Evolutionary conservation across 345 rosid genomes (phyloP), one percentile per base, ranked within the genome.

Genomic region (Reutealis trisperma): DNA sequence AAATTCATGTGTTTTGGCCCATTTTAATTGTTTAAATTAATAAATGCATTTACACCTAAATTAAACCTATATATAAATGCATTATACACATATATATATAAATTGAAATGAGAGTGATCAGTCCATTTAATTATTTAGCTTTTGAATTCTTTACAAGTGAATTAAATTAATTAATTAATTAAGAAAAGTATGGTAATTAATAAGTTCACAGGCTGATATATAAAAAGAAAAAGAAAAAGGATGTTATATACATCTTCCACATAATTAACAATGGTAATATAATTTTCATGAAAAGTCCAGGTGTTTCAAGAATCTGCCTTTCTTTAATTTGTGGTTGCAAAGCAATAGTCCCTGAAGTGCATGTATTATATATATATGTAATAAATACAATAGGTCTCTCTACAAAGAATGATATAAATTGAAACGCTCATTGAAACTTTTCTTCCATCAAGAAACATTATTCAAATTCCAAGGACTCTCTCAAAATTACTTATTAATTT

Each of bases 221-320:
- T 37, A 34, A 34, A 34, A 34, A 16, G 14, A 1, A 27, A 0
- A 42, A 9, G 12, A 66, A 63, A 3, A 12, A 66, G 70, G 24
- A 24, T 42, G 11, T n/a, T 37, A 4, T 25, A 15, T 25, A 15
- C 5, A 42, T 47, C 70, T 1, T 66, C 32, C 49, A 47, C 51
- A 47, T 37, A 37, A 37, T 37, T 5, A 34, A 27, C 1, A 64
- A 16, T 2, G n/a, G 8, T 13, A 32, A 27, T 18, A 70, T 15
- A 37, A 60, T 61, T 14, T 67, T 67, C 72, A 60, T 14, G 69
- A 80, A 47, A 80, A 66, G 27, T 75, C 80, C 73, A 67, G 71
- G 68, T 21, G 70, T 6, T 76, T 66, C 66, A 45, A 44, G 67
- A 72, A 24, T 32, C 24, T 30, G 4, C 5, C 34, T 27, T 9